Base-by-base conservation (phyloP, 371 early-diverging fungal species). In the Circinella minor region DNA sequence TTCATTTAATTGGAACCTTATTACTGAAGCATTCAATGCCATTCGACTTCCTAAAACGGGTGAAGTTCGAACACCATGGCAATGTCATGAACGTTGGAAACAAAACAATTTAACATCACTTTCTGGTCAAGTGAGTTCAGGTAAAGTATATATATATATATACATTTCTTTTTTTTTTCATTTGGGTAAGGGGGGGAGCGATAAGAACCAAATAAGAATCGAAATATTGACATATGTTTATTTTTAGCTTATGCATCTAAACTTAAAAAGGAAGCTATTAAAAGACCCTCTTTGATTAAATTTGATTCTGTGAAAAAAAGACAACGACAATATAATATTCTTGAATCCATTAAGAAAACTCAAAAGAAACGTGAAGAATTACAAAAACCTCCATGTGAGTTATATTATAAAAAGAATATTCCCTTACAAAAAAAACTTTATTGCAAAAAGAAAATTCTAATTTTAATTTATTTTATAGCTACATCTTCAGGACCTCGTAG, bases 1-100 rank as follows among this genome's bases (percentile, higher is more conserved):
- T 68, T 80, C 86, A 43, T 88, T 83, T 74, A 94, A 94, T 69
- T 94, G 93, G 93, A 81, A 81, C 18, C 69, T 91, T 15, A 85
- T 93, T 7, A 74, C 87, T 1, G 92, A 91, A 55, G 73, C 90
- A 5, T 84, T 89, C 55, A 86, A 86, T 65, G 78, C 85, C 4
- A 76, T 81, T 27, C 85, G 89, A 17, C 71, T 82, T 20, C 84
- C 89, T 3, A 80, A 88, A 10, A 77, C 74, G 20, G 83, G 86
- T 0, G 87, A 86, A 66, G 80, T 77, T n/a, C 80, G 92, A 27
- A 87, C 87, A 11, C 81, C 90, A 13, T 92, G 90, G 86, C 92
- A 92, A 46, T 92, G 87, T 71, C 88, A 82, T 69, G 77, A 82
- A 48, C 83, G 86, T 10, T 89, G 82, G 82, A 74, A 76, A 64